Evolutionary conservation across 495 filamentous ascomycete genomes (phyloP).

Genomic region (Aspergillus conjunctus): DNA sequence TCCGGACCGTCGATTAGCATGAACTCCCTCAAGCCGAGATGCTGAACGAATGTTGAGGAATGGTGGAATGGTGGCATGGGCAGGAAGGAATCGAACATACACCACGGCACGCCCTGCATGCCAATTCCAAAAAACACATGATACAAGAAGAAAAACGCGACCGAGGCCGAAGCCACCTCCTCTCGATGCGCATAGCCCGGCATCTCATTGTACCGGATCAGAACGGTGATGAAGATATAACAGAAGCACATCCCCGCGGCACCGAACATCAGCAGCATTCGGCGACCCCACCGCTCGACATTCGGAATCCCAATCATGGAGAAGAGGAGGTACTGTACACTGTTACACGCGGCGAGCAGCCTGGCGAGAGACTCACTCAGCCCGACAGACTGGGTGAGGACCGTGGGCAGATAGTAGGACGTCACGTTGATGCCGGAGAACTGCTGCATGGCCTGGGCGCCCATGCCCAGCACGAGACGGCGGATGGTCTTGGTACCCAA

Average conservation of each 20-base stretch:
- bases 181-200: slow-evolving; percentile 15
- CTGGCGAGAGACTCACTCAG: slow-evolving; percentile 47
- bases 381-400: slow-evolving; percentile 36
- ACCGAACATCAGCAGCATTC: slow-evolving; percentile 42
- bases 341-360: slow-evolving; percentile 17
- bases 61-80: not conserved
- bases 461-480: slow-evolving; percentile 46
- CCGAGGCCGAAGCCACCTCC: slow-evolving; percentile 36
- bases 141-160: slow-evolving; percentile 54
- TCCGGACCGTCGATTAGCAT: too few species aligned
- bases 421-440: slow-evolving; percentile 31
- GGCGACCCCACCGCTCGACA: slow-evolving; percentile 44
- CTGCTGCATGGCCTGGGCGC: slow-evolving; percentile 53
- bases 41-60: too few species aligned
- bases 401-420: slow-evolving; percentile 32
- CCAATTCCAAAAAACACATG: slow-evolving; percentile 54
- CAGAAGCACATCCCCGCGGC: slow-evolving; percentile 48
- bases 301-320: slow-evolving; percentile 44
- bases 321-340: slow-evolving; percentile 28
- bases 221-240: slow-evolving; percentile 50
- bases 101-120: slow-evolving; percentile 42
- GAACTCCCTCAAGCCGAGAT: too few species aligned
- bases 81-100: not conserved
- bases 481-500: slow-evolving; percentile 38
- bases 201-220: slow-evolving; percentile 45